Base-by-base conservation (phyloP, 768 basidiomycete species). In the Mycena polygramma region DNA sequence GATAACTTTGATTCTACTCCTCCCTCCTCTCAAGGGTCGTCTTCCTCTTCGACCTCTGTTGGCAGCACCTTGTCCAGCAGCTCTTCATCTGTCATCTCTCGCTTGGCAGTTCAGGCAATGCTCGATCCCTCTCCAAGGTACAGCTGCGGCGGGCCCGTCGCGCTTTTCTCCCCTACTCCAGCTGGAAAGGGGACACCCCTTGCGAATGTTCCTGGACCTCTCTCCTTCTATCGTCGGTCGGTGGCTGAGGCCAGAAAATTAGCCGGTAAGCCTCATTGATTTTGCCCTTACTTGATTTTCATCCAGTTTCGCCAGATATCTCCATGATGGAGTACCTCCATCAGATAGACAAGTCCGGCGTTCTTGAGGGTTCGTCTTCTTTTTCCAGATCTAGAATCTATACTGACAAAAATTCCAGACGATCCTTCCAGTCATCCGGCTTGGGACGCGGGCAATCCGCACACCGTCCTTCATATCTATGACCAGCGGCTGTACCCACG, bases 291-390 rank as follows among this genome's bases (percentile, higher is more conserved):
- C 8, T 30, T 35, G 11, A 49, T 41, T 15, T 19, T 52, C 53
- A 1, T n/a, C n/a, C n/a, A n/a, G n/a, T 39, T 39, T 41, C 11
- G 17, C 8, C n/a, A 63, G 61, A 63, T 14, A 26, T 43, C 2
- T 26, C 24, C 7, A 19, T n/a, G 2, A 63, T 63, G 61, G 61
- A 51, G 49, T 63, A 22, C 14, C 20, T 53, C 2, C 49, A 63
- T 9, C n/a, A 63, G 7, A 63, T 53, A 14, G 13, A 37, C 2
- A 6, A 14, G 4, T 45, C 52, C 1, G 63, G 63, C 4, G 2
- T 58, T 1, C 5, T 57, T 1, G 30, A 35, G 5, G 55, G 65
- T 57, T 22, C 7, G 43, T 57, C 9, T 7, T n/a, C 13, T 24
- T 15, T 52, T 41, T 43, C 22, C 14, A 39, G 1, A 19, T 46